Conservation (phyloP, 495 filamentous ascomycete species). For the Xylaria telfairii region DNA sequence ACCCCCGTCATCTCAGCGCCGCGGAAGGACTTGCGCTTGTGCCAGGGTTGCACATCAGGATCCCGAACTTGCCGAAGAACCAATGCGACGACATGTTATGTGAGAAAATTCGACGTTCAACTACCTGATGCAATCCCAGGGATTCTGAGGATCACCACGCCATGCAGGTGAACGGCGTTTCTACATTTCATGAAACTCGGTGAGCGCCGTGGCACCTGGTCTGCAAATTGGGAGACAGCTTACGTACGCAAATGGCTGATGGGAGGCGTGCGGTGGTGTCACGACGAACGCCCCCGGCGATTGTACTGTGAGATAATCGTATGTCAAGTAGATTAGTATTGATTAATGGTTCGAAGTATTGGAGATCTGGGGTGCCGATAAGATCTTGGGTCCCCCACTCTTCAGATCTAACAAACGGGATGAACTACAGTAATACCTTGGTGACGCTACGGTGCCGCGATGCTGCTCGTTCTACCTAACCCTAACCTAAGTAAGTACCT, state of each 20-base stretch:
- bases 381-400: constrained; percentile 1
- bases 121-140: background rate
- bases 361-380: background rate
- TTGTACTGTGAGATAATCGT: constrained; percentile 9
- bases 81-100: constrained; percentile 3
- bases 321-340: background rate
- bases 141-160: constrained; percentile 20
- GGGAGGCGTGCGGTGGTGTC: background rate
- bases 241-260: constrained; percentile 20
- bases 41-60: constrained; percentile 20
- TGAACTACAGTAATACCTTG: background rate
- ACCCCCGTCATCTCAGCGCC: constrained; percentile 3
- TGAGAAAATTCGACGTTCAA: background rate
- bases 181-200: constrained; percentile 16
- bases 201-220: background rate
- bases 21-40: constrained; percentile 5
- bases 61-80: constrained; percentile 22
- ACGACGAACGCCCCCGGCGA: constrained; percentile 1
- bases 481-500: background rate
- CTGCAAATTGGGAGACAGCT: background rate
- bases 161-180: constrained; percentile 21
- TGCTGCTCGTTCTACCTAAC: background rate
- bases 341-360: constrained; percentile 1
- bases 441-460: background rate
- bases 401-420: background rate